These are phyloP conservation scores for Fusarium haematococcum DNA, from an alignment of 2,329 filamentous ascomycete species.

Conservation along the genomic window DNA sequence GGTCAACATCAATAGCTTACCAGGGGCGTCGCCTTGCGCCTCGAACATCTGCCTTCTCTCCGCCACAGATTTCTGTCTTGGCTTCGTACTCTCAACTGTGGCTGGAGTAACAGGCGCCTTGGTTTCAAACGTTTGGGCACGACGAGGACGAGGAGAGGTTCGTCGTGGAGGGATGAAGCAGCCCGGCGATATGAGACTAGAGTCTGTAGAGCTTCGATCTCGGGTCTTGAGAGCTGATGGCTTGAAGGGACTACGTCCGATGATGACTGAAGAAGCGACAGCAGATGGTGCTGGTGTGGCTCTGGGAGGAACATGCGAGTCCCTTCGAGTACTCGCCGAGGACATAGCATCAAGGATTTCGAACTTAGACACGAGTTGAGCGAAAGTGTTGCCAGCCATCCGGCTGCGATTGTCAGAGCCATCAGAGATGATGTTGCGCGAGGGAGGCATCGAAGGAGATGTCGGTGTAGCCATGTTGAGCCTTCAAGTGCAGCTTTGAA, in stretches of 20 bases:
- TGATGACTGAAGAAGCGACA: not conserved
- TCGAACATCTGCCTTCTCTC: conserved; percentile 43
- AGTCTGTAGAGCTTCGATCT: conserved; percentile 8
- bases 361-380: conserved; percentile 52
- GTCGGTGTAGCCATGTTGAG: conserved; percentile 30
- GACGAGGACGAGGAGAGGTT: conserved; percentile 1
- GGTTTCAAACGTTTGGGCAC: conserved; percentile 27
- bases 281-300: not conserved
- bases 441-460: conserved; percentile 8
- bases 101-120: not conserved
- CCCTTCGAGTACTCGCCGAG: not conserved
- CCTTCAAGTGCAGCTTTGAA: not conserved
- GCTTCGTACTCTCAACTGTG: conserved; percentile 1
- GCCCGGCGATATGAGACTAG: conserved; percentile 15
- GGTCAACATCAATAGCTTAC: not conserved
- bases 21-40: not conserved
- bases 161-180: not conserved
- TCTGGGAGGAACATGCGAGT: not conserved
- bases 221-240: not conserved
- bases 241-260: not conserved
- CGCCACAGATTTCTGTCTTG: conserved; percentile 39
- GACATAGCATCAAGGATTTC: conserved; percentile 46
- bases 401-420: conserved; percentile 8
- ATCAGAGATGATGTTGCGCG: conserved; percentile 18
- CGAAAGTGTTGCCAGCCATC: conserved; percentile 34